These are phyloP conservation scores for Ceratonia siliqua DNA, from an alignment of 306 rosid genomes.

Conservation along the genomic window DNA sequence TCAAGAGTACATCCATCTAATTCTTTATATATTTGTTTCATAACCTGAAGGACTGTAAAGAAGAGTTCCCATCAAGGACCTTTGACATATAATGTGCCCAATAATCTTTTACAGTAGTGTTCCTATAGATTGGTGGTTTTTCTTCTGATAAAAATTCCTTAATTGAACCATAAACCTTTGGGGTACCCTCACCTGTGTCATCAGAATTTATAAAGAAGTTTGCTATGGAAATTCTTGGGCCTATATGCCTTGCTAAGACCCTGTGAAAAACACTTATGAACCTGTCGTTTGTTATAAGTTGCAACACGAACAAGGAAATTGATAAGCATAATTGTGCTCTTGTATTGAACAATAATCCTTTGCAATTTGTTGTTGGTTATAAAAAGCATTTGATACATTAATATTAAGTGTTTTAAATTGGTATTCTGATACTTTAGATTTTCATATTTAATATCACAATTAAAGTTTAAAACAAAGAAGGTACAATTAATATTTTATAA, in stretches of 20 bases:
- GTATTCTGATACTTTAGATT: too few relatives aligned
- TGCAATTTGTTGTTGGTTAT: background rate
- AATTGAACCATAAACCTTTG: conserved; percentile 48
- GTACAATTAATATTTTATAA: too few relatives aligned
- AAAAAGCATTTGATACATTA: too few relatives aligned
- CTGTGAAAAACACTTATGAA: conserved; percentile 38
- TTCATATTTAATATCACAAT: too few relatives aligned
- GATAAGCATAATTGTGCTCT: background rate
- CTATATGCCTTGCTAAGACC: conserved; percentile 29
- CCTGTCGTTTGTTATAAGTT: conserved; percentile 42
- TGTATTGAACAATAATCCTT: too few relatives aligned
- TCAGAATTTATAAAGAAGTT: conserved; percentile 31
- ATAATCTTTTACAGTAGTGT: conserved; percentile 5
- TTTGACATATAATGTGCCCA: background rate
- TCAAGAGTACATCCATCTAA: too few relatives aligned
- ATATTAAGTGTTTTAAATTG: too few relatives aligned
- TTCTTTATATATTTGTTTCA: too few relatives aligned
- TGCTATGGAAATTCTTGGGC: conserved; percentile 41
- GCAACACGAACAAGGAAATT: conserved; percentile 2
- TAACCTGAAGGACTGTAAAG: too few relatives aligned
- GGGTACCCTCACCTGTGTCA: background rate
- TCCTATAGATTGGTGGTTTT: conserved; percentile 41
- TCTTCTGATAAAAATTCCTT: conserved; percentile 56
- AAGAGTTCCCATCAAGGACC: too few relatives aligned
- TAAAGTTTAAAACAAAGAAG: too few relatives aligned